Evolutionary conservation across 148 eudicot species (phyloP), one percentile per base, ranked within the genome.

Genomic region (Heliamphora exappendiculata): DNA sequence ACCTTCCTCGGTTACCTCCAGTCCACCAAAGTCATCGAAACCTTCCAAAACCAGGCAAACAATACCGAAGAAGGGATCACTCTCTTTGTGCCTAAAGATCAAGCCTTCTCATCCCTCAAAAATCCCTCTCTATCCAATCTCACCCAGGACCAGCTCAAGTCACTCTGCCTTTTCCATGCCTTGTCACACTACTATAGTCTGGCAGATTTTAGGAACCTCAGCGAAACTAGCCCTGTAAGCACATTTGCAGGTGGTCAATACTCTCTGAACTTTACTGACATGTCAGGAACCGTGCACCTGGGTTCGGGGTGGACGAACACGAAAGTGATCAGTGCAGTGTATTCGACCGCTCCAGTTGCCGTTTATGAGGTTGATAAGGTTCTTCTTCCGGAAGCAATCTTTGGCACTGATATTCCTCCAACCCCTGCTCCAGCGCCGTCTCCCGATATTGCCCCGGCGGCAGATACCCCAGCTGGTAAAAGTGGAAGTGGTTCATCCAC

Each of bases 391-490:
- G 93, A 82, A 72, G 91, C 92, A 1, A 92, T 94, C 70, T 94
- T 89, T 22, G 98, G 98, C n/a, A 91, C 91, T 0, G 96, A 94
- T 39, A 90, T 94, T 9, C 98, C 98, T 7, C 98, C 98, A 8
- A 81, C 73, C 20, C 86, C 98, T 0, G 93, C 97, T 22, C 98
- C 98, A 2, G 97, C 93, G 0, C 98, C 98, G 0, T 89, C 90
- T 8, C 93, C 95, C 0, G 90, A 83, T 5, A 63, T 63, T 19
- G 76, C 87, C 6, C 87, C 91, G 7, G 73, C 82, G 16, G 91
- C 91, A 3, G 97, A 88, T 79, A 54, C 91, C 13, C 89, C 85
- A 1, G 66, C 73, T 3, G 92, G 44, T 2, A 81, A 83, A 53
- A 51, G 47, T 19, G 75, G 33, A 13, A 76, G 29, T 1, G 44